These are phyloP conservation scores for Eragrostis curvula DNA, from an alignment of 176 grass and related monocot species.

Conservation along the genomic window DNA sequence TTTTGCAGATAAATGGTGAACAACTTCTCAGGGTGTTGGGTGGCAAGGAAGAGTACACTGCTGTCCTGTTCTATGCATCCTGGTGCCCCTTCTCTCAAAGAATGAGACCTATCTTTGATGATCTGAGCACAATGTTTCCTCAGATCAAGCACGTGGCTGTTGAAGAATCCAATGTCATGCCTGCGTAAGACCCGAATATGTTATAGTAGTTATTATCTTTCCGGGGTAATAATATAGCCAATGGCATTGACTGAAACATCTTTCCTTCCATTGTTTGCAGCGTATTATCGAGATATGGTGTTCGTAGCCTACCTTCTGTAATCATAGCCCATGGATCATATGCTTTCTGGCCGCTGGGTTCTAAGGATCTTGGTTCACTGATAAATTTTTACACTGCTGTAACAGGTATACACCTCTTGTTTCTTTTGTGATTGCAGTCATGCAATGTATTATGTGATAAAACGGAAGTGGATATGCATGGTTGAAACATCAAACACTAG, in stretches of 20 bases:
- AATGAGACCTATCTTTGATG: conserved; percentile 61
- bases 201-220: conserved; percentile 26
- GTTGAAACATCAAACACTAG: conserved; percentile 8
- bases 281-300: conserved; percentile 66
- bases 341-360: conserved; percentile 41
- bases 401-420: conserved; percentile 53
- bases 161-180: conserved; percentile 73
- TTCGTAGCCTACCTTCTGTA: conserved; percentile 77
- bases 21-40: conserved; percentile 48
- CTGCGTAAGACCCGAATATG: conserved; percentile 47
- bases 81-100: conserved; percentile 86
- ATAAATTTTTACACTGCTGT: conserved; percentile 65
- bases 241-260: background rate
- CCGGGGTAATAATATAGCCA: conserved; percentile 10
- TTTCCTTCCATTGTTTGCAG: conserved; percentile 57
- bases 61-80: conserved; percentile 80
- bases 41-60: conserved; percentile 35
- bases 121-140: conserved; percentile 89
- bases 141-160: conserved; percentile 79
- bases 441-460: background rate
- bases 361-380: conserved; percentile 69
- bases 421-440: background rate
- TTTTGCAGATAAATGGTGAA: conserved; percentile 62
- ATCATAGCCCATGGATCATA: conserved; percentile 59
- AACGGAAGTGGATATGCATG: background rate